Percentiles rank a stretch among this genome's conserved stretches.
Evolutionary conservation across 129 eudicot genomes (phyloP).

Genomic region (Scalesia atractyloides): DNA sequence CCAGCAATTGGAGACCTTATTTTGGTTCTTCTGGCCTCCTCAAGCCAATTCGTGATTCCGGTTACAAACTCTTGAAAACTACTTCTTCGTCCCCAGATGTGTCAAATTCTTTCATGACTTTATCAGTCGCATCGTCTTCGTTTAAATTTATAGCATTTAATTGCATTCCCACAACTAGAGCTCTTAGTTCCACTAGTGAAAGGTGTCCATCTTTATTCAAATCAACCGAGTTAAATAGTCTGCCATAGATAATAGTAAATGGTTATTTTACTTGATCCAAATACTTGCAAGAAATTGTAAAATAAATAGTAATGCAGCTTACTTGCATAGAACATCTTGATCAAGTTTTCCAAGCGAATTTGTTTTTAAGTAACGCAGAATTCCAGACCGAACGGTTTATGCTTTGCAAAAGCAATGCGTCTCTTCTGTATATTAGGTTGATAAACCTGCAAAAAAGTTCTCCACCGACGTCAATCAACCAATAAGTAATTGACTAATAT

Average conservation of each 20-base stretch:
- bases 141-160: slow-evolving; percentile 58
- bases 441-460: slow-evolving; percentile 53
- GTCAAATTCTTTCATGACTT: slow-evolving; percentile 76
- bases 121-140: slow-evolving; percentile 55
- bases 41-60: slow-evolving; percentile 67
- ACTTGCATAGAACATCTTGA: slow-evolving; percentile 55
- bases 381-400: slow-evolving; percentile 67
- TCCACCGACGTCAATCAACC: not conserved
- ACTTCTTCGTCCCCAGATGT: slow-evolving; percentile 49
- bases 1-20: slow-evolving; percentile 27
- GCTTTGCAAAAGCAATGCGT: slow-evolving; percentile 66
- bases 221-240: slow-evolving; percentile 63
- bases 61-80: slow-evolving; percentile 46
- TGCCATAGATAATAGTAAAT: slow-evolving; percentile 27
- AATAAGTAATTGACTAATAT: not conserved
- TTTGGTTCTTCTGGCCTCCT: slow-evolving; percentile 51
- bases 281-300: not conserved
- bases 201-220: slow-evolving; percentile 51
- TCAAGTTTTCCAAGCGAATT: slow-evolving; percentile 50
- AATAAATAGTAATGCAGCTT: slow-evolving; percentile 16
- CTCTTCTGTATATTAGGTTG: slow-evolving; percentile 80
- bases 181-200: slow-evolving; percentile 58
- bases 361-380: slow-evolving; percentile 52
- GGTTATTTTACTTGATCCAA: slow-evolving; percentile 1
- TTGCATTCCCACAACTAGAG: slow-evolving; percentile 69